Evolutionary conservation across 2,329 filamentous ascomycete species (phyloP).

Genomic region (Aspergillus texensis): DNA sequence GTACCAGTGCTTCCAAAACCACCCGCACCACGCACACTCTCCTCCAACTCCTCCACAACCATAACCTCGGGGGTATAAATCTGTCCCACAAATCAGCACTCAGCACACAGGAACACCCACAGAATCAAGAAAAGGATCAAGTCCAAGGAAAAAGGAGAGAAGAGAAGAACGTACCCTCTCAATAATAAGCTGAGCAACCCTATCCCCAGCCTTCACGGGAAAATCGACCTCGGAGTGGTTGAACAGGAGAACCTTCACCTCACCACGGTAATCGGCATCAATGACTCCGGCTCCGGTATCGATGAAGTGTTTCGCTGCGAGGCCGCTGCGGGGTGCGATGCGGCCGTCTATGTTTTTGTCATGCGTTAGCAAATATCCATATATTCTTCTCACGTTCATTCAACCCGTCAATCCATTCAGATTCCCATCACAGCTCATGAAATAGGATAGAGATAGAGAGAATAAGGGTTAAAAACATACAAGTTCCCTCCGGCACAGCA

Average conservation of each 20-base stretch:
- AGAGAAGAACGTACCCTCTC: conserved; percentile 63
- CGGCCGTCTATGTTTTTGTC: conserved; percentile 69
- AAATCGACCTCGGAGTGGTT: conserved; percentile 88
- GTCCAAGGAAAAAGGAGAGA: not conserved
- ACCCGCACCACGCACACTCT: conserved; percentile 85
- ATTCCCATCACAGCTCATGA: no score
- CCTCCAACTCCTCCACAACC: conserved; percentile 86
- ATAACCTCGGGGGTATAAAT: conserved; percentile 91
- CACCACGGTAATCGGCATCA: conserved; percentile 94
- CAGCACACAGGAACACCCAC: no score
- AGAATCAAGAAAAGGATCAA: no score
- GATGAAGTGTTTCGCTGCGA: conserved; percentile 92
- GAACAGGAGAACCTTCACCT: conserved; percentile 92
- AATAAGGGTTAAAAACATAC: conserved; percentile 54
- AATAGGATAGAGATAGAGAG: not conserved
- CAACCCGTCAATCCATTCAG: no score
- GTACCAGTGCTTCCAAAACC: conserved; percentile 89
- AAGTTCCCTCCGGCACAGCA: conserved; percentile 86
- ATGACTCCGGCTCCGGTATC: conserved; percentile 96
- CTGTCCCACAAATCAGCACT: conserved; percentile 33
- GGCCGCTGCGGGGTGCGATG: conserved; percentile 85
- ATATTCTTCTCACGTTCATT: not conserved
- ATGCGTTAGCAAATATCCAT: not conserved
- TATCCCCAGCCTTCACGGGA: conserved; percentile 78
- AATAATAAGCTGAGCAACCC: conserved; percentile 88